phyloP scores from a whole-genome alignment of 495 filamentous ascomycete genomes.

The Xylaria grammica region DNA sequence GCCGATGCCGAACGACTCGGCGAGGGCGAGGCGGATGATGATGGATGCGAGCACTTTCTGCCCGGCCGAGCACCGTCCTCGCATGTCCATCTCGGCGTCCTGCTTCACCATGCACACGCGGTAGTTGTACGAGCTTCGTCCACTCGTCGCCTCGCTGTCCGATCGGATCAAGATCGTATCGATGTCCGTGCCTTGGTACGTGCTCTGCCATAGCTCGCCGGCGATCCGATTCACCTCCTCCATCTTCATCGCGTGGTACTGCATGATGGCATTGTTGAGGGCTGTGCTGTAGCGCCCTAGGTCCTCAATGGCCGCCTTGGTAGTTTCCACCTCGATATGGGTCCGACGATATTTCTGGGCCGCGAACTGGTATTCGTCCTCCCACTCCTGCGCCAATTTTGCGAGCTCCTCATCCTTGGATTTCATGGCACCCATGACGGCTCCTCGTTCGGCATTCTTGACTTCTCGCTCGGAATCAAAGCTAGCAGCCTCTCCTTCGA shows the following conservation, averaged over 20 bases:
- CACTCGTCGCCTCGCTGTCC: slow-evolving; percentile 75
- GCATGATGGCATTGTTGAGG: slow-evolving; percentile 95
- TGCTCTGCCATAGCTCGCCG: slow-evolving; percentile 93
- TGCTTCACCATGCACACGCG: slow-evolving; percentile 98
- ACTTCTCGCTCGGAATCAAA: slow-evolving; percentile 66
- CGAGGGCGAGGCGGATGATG: slow-evolving; percentile 95
- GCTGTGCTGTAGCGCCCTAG: slow-evolving; percentile 78
- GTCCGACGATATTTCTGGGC: slow-evolving; percentile 82
- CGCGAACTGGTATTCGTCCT: slow-evolving; percentile 84
- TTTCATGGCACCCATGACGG: slow-evolving; percentile 73
- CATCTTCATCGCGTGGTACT: slow-evolving; percentile 95
- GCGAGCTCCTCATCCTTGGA: slow-evolving; percentile 80
- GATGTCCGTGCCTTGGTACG: slow-evolving; percentile 97
- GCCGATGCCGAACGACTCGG: slow-evolving; percentile 95
- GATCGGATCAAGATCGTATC: slow-evolving; percentile 95
- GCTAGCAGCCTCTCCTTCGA: slow-evolving; percentile 67
- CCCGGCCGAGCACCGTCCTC: slow-evolving; percentile 92
- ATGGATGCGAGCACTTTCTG: slow-evolving; percentile 97
- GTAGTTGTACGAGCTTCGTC: slow-evolving; percentile 92
- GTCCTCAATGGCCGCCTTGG: slow-evolving; percentile 90
- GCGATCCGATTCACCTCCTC: slow-evolving; percentile 96
- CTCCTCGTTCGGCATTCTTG: slow-evolving; percentile 53
- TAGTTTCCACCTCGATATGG: slow-evolving; percentile 90
- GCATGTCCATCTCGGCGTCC: slow-evolving; percentile 99
- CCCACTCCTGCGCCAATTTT: slow-evolving; percentile 74